These are phyloP conservation scores for Mycena vitilis DNA, from an alignment of 768 basidiomycete genomes.

Conservation along the genomic window DNA sequence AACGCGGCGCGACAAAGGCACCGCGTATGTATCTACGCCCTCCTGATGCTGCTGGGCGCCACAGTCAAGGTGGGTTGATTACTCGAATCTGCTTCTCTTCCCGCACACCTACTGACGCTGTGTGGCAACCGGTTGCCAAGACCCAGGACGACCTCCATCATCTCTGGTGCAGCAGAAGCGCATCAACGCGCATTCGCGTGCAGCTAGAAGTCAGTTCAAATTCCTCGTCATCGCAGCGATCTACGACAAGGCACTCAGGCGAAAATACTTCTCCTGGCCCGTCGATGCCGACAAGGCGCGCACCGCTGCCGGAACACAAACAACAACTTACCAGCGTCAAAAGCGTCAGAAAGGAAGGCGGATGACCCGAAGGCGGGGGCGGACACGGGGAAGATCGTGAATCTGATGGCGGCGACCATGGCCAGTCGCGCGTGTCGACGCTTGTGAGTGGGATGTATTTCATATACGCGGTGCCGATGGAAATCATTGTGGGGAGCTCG, in stretches of 20 bases:
- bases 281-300: conserved; percentile 48
- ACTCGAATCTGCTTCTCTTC: conserved; percentile 44
- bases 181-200: conserved; percentile 73
- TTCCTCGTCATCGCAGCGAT: conserved; percentile 90
- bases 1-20: conserved; percentile 61
- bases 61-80: conserved; percentile 68
- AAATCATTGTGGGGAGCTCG: conserved; percentile 65
- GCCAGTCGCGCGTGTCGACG: conserved; percentile 63
- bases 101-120: neutral
- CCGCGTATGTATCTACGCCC: conserved; percentile 84
- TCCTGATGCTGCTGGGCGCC: conserved; percentile 75
- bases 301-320: neutral
- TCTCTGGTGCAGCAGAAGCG: conserved; percentile 84
- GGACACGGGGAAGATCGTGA: conserved; percentile 90
- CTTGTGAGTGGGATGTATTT: conserved; percentile 28
- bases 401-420: conserved; percentile 88
- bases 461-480: conserved; percentile 62
- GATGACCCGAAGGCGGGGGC: conserved; percentile 78
- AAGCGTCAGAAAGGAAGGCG: conserved; percentile 32
- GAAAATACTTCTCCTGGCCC: conserved; percentile 86
- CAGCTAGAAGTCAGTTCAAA: too few species aligned
- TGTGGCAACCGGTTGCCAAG: neutral
- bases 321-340: neutral
- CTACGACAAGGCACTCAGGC: conserved; percentile 88
- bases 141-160: conserved; percentile 64